These are phyloP conservation scores for Emergomyces pasteurianus DNA, from an alignment of 2,329 filamentous ascomycete species.

Conservation along the genomic window DNA sequence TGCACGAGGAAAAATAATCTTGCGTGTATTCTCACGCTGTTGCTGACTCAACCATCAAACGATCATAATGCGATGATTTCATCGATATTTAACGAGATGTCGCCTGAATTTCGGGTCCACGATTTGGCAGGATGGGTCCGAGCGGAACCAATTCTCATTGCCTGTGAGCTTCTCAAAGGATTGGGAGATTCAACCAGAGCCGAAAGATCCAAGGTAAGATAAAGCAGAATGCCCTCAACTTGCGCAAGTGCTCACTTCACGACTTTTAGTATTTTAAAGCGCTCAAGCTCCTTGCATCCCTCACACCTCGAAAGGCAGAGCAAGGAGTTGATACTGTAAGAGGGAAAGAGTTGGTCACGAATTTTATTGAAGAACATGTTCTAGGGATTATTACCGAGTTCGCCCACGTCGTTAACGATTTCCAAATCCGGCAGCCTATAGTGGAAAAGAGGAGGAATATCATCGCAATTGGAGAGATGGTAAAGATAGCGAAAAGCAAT, in stretches of 20 bases:
- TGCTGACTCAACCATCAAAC: conserved; percentile 48
- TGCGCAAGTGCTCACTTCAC: conserved; percentile 14
- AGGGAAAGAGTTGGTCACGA: conserved; percentile 48
- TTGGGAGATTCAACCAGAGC: conserved; percentile 54
- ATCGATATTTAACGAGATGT: conserved; percentile 55
- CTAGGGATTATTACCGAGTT: conserved; percentile 78
- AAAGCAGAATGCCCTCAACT: not conserved
- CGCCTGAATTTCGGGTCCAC: conserved; percentile 55
- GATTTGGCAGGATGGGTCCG: conserved; percentile 58
- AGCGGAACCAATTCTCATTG: conserved; percentile 61
- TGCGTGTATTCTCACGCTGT: conserved; percentile 45
- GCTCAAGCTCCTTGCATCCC: conserved; percentile 37
- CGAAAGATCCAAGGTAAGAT: conserved; percentile 45
- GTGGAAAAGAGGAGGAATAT: conserved; percentile 68
- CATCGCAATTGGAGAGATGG: conserved; percentile 76
- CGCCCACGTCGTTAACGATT: conserved; percentile 65
- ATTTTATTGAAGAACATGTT: conserved; percentile 72
- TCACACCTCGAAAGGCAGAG: conserved; percentile 39
- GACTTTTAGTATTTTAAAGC: conserved; percentile 36
- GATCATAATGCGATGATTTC: conserved; percentile 58
- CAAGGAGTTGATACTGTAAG: conserved; percentile 34
- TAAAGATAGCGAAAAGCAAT: conserved; percentile 59
- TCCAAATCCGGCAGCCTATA: conserved; percentile 42
- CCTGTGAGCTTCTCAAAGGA: conserved; percentile 70
- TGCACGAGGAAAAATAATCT: conserved; percentile 49